Conservation (phyloP, 1,284 basidiomycete genomes). For the Ceratobasidium sp. region DNA sequence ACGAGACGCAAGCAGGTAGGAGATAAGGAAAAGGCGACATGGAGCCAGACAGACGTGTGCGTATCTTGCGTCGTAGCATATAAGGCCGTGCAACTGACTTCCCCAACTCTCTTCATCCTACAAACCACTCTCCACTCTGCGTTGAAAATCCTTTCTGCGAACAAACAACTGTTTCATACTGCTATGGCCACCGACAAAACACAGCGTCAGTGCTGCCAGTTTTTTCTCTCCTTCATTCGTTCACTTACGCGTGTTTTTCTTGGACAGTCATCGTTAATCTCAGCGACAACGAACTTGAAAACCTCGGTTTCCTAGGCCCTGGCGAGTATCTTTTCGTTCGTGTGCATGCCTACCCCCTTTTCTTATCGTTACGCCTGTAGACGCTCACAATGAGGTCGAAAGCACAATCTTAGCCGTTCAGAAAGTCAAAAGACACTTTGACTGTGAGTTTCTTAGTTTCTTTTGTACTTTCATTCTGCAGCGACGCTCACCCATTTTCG, state of each 20-base stretch:
- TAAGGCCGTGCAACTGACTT: too few species aligned
- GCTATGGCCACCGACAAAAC: too few species aligned
- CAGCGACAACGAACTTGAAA: conserved; percentile 4
- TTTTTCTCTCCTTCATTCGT: too few species aligned
- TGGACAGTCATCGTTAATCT: background rate
- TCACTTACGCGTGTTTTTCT: conserved; percentile 13
- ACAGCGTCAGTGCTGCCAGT: too few species aligned
- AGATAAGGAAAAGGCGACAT: too few species aligned
- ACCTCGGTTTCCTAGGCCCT: conserved; percentile 14
- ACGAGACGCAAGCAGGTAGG: too few species aligned
- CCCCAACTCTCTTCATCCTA: too few species aligned
- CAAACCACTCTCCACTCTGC: too few species aligned
- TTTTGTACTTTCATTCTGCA: background rate
- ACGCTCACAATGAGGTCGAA: background rate
- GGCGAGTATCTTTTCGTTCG: conserved; percentile 15
- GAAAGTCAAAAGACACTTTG: background rate
- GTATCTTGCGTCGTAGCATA: too few species aligned
- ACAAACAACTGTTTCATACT: too few species aligned
- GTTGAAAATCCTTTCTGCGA: too few species aligned
- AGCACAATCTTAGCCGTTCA: conserved; percentile 9
- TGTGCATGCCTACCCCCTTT: background rate
- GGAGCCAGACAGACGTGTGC: too few species aligned
- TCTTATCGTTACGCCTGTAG: conserved; percentile 37
- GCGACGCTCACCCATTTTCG: background rate
- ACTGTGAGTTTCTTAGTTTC: conserved; percentile 12